Base-by-base conservation (phyloP, 441 rosid genomes). In the Francoa sonchifolia region DNA sequence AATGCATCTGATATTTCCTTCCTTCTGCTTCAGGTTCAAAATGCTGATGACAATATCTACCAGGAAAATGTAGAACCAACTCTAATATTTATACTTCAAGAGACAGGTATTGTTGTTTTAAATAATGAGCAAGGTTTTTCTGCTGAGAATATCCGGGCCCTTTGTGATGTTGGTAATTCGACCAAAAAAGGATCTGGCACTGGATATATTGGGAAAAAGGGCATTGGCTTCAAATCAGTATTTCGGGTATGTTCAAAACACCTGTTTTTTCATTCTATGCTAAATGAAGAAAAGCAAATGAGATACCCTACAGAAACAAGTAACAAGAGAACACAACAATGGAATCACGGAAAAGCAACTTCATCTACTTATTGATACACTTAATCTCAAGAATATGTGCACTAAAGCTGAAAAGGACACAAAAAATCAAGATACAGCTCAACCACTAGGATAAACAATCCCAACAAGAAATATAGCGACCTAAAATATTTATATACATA, bases 171-270 rank as follows among this genome's bases (percentile, higher is more conserved):
- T 72, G 99, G 99, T 54, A 83, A 66, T 62, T 92, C 99, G 20
- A 92, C 99, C 30, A 83, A 92, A 68, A 83, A 79, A 56, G 92
- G 92, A 62, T 72, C 73, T 67, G 69, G 68, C 48, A 35, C 62
- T 50, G 99, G 99, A 37, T 92, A 87, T 68, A 83, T 92, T 27
- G 99, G 99, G 61, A 79, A 83, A 76, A 92, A 92, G 67, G 99
- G 99, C 59, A 92, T 92, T 59, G 99, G 99, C 63, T 92, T 92
- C 72, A 92, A 92, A 70, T 92, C 99, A 44, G 99, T 92, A 41
- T 92, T 87, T 68, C 87, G 95, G 94, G 99, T 92, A 75, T 58
- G 69, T 43, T 39, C 32, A 27, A 44, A 33, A 18, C 13, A 27
- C 34, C n/a, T 26, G 19, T 11, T 28, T 7, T 28, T 28, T 2